Percentiles rank a stretch among this genome's conserved stretches.
Conservation (phyloP, 139 green algal species). For the Monoraphidium neglectum region DNA sequence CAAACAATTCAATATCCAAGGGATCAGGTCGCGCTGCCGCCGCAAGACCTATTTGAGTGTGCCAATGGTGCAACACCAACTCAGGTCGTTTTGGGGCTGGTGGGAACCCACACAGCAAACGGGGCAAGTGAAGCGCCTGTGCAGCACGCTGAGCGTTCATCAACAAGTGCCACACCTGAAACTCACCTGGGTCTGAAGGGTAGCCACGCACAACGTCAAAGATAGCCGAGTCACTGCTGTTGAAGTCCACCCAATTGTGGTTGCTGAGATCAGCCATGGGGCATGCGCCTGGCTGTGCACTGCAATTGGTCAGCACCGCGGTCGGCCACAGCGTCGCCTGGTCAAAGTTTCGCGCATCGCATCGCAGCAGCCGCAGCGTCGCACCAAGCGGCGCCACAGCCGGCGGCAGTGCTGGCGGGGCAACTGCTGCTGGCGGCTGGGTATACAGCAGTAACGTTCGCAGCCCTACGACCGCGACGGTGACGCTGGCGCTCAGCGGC, state of each 20-base stretch:
- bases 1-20: too few relatives aligned
- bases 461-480: slow-evolving; percentile 25
- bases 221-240: slow-evolving; percentile 12
- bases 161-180: neutral
- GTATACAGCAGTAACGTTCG: slow-evolving; percentile 20
- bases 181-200: slow-evolving; percentile 4
- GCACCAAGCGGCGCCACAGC: neutral
- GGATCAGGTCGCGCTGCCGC: too few relatives aligned
- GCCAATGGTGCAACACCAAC: too few relatives aligned
- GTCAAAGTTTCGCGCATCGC: slow-evolving; percentile 24
- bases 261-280: slow-evolving; percentile 33
- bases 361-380: slow-evolving; percentile 19
- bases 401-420: neutral
- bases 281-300: slow-evolving; percentile 20
- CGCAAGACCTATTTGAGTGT: too few relatives aligned
- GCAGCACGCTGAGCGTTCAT: too few relatives aligned
- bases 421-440: neutral
- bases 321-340: slow-evolving; percentile 39
- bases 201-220: slow-evolving; percentile 16
- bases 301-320: slow-evolving; percentile 47
- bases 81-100: too few relatives aligned
- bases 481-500: slow-evolving; percentile 10
- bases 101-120: too few relatives aligned
- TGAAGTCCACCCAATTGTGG: neutral
- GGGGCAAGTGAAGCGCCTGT: too few relatives aligned